Base-by-base conservation (phyloP, 2,329 filamentous ascomycete species). In the Rhynchosporium graminicola region DNA sequence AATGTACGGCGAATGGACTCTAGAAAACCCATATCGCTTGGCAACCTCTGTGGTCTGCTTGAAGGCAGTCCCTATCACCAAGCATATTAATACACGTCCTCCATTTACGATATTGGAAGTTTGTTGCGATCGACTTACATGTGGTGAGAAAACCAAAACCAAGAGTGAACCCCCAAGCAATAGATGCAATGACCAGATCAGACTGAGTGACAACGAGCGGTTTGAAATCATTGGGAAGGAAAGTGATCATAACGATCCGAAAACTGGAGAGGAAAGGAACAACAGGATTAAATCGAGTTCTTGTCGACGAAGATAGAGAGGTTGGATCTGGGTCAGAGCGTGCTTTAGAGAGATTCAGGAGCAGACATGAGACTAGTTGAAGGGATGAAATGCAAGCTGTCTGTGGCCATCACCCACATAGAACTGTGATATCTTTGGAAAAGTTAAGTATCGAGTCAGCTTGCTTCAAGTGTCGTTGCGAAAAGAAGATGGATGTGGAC, bases 101-200 rank as follows among this genome's bases (percentile, higher is more conserved):
- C 8, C 42, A 45, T n/a, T n/a, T 20, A 20, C 20, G 20, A 20
- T 20, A 20, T 20, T 20, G 20, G 20, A 20, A 20, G 20, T 20
- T 20, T 20, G 15, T 42, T 42, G 10, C 40, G 10, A 3, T 28
- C 10, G 12, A 10, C 60, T 57, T 62, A 56, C 64, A 66, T 28
- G 61, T 63, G 20, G 61, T 66, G 12, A 66, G 55, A 42, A 66
- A 69, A 1, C 71, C 72, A 62, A 79, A 73, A 4, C 75, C 74
- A 9, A 79, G 64, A 2, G 75, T 74, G 60, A 77, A 69, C 1
- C 77, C 77, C 70, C 72, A 77, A 20, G 74, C 71, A 57, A 78
- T 68, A 20, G 75, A 75, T 45, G 75, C 75, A 59, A 77, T 69
- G 13, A 70, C 71, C 52, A 76, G 61, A 46, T 79, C 77, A 42